Base-by-base conservation (phyloP, 2,329 filamentous ascomycete species). In the Ophiognomonia clavigignenti-juglandacearum region DNA sequence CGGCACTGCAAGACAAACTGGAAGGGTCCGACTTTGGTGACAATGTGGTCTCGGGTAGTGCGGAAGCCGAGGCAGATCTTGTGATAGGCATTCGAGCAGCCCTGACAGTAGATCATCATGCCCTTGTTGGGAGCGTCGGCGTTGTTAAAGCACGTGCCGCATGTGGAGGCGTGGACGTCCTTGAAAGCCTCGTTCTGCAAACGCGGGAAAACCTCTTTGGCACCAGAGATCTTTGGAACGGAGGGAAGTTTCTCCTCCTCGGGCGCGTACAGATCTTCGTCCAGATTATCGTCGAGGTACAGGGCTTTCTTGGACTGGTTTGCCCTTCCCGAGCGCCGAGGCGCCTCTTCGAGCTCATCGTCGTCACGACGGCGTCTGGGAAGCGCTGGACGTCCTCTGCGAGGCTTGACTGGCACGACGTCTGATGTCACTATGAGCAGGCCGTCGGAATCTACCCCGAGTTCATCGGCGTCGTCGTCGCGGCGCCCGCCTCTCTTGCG, bases 1-100 rank as follows among this genome's bases (percentile, higher is more conserved):
- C 83, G 85, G 67, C 93, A 98, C 62, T 98, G 93, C 32, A 98
- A 70, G 14, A 98, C 83, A 57, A 95, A 97, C 31, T 85, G 67
- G 2, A 85, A 81, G 1, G 85, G 72, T 2, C 74, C 83, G 43
- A 96, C 67, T 63, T 97, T 98, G 20, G 90, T 97, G 9, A 88
- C 88, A 29, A 93, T 70, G 62, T 97, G 93, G n/a, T 96, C 89
- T 51, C 93, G 78, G 11, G 64, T 71, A 43, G 77, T 78, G 41
- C 93, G 80, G 40, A 75, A 72, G 1, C 92, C 90, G 23, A 98
- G 73, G 60, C 93, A 98, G 34, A 69, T 69, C 63, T 87, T 88
- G 66, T 98, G 93, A 56, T 89, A 96, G 0, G 86, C 77, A 39
- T 84, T 73, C 2, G 85, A 89, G 62, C 93, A 98, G 24, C 93